These are phyloP conservation scores for Lupinus albus DNA, from an alignment of 306 rosid species.

Conservation along the genomic window DNA sequence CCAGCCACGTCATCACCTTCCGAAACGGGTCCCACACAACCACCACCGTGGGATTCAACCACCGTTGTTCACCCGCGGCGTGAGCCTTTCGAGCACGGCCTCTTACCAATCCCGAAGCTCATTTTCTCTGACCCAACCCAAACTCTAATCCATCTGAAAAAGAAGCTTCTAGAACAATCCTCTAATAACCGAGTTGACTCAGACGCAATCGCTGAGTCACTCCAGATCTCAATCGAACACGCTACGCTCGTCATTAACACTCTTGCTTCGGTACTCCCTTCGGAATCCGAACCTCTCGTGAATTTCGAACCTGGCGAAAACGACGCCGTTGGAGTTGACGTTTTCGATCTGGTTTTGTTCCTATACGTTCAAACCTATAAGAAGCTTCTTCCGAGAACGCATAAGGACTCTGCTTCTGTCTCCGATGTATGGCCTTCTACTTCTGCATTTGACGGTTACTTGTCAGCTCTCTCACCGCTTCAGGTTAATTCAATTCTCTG, in stretches of 20 bases:
- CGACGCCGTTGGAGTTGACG: slow-evolving; percentile 67
- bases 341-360: slow-evolving; percentile 82
- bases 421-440: slow-evolving; percentile 99
- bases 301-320: slow-evolving; percentile 48
- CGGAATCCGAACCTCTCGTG: slow-evolving; percentile 70
- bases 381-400: slow-evolving; percentile 85
- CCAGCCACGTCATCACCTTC: slow-evolving; percentile 56
- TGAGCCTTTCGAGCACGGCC: slow-evolving; percentile 92
- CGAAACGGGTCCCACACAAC: slow-evolving; percentile 39
- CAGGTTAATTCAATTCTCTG: slow-evolving; percentile 63
- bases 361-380: slow-evolving; percentile 94
- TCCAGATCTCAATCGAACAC: slow-evolving; percentile 89
- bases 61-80: slow-evolving; percentile 80
- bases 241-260: slow-evolving; percentile 83
- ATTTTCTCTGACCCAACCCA: slow-evolving; percentile 87
- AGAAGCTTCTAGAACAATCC: slow-evolving; percentile 64
- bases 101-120: slow-evolving; percentile 81
- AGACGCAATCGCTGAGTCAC: slow-evolving; percentile 64
- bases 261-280: slow-evolving; percentile 73
- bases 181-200: slow-evolving; percentile 59
- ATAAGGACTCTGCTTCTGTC: slow-evolving; percentile 93
- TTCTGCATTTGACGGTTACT: slow-evolving; percentile 97
- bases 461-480: slow-evolving; percentile 96
- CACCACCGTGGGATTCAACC: slow-evolving; percentile 50
- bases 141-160: slow-evolving; percentile 88